Base-by-base conservation (phyloP, 139 green algal species). In the Chlorella sp. region DNA sequence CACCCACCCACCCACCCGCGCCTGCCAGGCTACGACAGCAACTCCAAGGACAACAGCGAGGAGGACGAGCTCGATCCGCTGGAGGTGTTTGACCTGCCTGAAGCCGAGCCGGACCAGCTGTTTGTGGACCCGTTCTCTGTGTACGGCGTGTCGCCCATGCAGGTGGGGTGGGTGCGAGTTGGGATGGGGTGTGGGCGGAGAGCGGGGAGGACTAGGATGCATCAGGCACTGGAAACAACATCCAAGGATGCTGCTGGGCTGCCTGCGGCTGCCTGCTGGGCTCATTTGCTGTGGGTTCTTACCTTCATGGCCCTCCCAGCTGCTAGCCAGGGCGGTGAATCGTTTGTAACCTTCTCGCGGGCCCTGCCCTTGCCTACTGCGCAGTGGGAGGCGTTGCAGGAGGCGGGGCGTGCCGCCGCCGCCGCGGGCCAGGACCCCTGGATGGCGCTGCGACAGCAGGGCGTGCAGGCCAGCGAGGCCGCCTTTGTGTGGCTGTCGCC, bases 81-180 rank as follows among this genome's bases (percentile, higher is more conserved):
- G 3, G 79, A 88, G 16, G 85, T 88, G 7, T 90, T 92, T 88
- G 90, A 93, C 80, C 51, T 70, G 28, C 79, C 88, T 32, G 81
- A 90, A 43, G 86, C 73, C 17, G 73, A 88, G 62, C 80, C 91
- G 14, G 38, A 62, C 60, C 28, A 68, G 38, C 73, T 92, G 4
- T 94, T 94, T 80, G 62, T 94, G 85, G 90, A 94, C 83, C 91
- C 91, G 1, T 92, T 93, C 80, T 76, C 81, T 14, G 92, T 88
- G 43, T 68, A 81, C 77, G 80, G 86, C 54, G 43, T 92, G 40
- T 86, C 83, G 82, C 87, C 87, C 20, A 80, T 54, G 46, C 46
- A 54, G 46, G 46, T 54, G 46, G 46, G 46, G 51, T 60, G 13
- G 51, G 51, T 11, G 22, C 13, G 11, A 16, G 8, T 60, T 11